phyloP scores from a whole-genome alignment of 495 filamentous ascomycete genomes.

The Extremus antarcticus region DNA sequence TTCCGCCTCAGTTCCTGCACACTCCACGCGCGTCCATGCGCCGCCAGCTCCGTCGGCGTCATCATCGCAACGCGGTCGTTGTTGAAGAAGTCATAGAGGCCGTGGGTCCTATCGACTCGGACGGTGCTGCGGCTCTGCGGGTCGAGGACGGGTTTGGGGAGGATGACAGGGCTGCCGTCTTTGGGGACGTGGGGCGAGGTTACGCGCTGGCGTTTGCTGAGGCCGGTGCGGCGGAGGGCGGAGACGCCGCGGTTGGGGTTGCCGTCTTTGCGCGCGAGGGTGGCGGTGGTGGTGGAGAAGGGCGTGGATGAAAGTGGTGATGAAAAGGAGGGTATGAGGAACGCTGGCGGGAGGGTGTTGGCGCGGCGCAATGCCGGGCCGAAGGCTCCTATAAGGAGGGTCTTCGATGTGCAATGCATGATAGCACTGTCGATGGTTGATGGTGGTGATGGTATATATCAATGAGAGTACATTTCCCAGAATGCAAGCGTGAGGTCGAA shows the following conservation, averaged over 20 bases:
- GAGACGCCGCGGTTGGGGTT: constrained; percentile 70
- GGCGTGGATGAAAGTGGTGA: background rate
- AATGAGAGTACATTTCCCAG: too few relatives aligned
- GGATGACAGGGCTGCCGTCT: constrained; percentile 55
- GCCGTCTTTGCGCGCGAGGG: constrained; percentile 39
- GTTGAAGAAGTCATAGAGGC: constrained; percentile 89
- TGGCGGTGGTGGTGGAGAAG: constrained; percentile 31
- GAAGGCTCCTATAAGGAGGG: constrained; percentile 3
- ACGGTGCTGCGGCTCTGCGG: constrained; percentile 38
- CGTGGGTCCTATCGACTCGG: constrained; percentile 61
- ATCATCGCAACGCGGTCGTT: constrained; percentile 49
- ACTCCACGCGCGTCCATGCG: constrained; percentile 64
- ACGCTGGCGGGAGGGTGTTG: constrained; percentile 9
- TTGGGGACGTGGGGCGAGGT: constrained; percentile 38
- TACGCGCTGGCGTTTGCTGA: constrained; percentile 25
- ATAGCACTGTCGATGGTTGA: too few relatives aligned
- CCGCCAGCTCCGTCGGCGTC: constrained; percentile 48
- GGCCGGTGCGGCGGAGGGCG: constrained; percentile 57
- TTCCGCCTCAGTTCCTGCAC: constrained; percentile 80
- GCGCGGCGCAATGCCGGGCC: background rate
- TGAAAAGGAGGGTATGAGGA: constrained; percentile 17
- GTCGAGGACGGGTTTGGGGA: constrained; percentile 62
- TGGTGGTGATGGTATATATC: too few relatives aligned
- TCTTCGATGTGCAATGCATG: constrained; percentile 6
- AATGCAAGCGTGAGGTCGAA: too few relatives aligned